Base-by-base conservation (phyloP, 2,329 filamentous ascomycete species). In the Diaporthe capsici region DNA sequence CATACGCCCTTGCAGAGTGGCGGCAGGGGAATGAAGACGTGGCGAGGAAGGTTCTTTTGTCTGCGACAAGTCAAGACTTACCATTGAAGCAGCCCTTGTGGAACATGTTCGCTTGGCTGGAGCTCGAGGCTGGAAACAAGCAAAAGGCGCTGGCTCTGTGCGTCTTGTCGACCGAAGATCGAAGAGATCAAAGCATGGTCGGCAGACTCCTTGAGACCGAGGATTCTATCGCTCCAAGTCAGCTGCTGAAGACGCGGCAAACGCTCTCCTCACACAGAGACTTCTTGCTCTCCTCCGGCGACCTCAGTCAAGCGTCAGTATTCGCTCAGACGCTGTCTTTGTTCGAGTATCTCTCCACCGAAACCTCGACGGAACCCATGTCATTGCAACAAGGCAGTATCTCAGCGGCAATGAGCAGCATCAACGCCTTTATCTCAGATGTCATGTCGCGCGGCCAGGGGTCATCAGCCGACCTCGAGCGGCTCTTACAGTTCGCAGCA, bases 1-100 rank as follows among this genome's bases (percentile, higher is more conserved):
- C 92, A 0, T 98, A 96, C 80, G 94, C 93, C 0, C 84, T 95
- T 20, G 90, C 95, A 4, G 94, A 98, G 82, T 88, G 85, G 78
- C 85, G 86, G 1, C 88, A 88, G 42, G 90, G 88, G 0, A 92
- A 93, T 34, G 78, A 81, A 1, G 87, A 90, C 0, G 85, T 91
- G 63, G 92, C 93, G 6, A 85, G 87, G 31, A 91, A 90, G 71
- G 92, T 97, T 0, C 90, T 96, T 79, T 82, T 87, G 1, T 93
- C 93, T 1, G 92, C 94, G 2, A 85, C 95, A 6, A 80, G 80
- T 22, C 80, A 82, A 76, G 78, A 88, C 4, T 81, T 93, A 4
- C 84, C 31, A 82, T 84, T 94, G 13, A 80, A 80, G 13, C 80
- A 82, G 76, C 78, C 89, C 2, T 82, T 95, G 2, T 91, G 90